A percentile compares a stretch with the other conserved stretches of the same genome.
phyloP scores from a whole-genome alignment of 495 filamentous ascomycete species.

The Trichoderma gamsii region DNA sequence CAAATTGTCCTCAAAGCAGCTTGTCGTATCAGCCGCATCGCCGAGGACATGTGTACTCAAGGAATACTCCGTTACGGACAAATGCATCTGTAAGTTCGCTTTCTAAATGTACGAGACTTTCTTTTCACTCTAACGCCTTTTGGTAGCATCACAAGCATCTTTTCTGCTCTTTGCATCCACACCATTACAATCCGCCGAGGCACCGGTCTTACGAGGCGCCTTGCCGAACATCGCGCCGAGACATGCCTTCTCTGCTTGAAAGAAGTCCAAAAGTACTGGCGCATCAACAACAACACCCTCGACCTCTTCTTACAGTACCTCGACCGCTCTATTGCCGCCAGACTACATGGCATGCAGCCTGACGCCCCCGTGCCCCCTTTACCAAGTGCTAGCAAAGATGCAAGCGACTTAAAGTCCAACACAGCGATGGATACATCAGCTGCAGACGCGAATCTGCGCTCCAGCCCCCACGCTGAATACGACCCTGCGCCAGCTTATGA shows the following conservation, averaged over 20 bases:
- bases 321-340: slow-evolving; percentile 38
- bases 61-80: slow-evolving; percentile 41
- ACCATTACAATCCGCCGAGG: slow-evolving; percentile 39
- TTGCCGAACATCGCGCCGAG: slow-evolving; percentile 44
- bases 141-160: slow-evolving; percentile 41
- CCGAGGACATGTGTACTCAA: slow-evolving; percentile 44
- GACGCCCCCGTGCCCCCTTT: not conserved
- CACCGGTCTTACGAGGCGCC: slow-evolving; percentile 33
- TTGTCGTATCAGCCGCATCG: slow-evolving; percentile 37
- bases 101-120: not conserved
- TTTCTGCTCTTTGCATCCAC: slow-evolving; percentile 44
- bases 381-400: not conserved
- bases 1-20: slow-evolving; percentile 40
- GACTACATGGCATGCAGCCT: slow-evolving; percentile 24
- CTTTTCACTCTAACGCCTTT: not conserved
- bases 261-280: slow-evolving; percentile 45
- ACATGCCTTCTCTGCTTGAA: slow-evolving; percentile 41
- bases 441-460: not conserved
- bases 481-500: not conserved
- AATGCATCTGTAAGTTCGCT: slow-evolving; percentile 35
- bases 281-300: slow-evolving; percentile 43
- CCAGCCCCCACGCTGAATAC: not conserved
- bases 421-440: not conserved
- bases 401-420: not conserved
- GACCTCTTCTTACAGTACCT: slow-evolving; percentile 43